phyloP scores from a whole-genome alignment of 2,329 filamentous ascomycete species.

The Curvularia sp. region DNA sequence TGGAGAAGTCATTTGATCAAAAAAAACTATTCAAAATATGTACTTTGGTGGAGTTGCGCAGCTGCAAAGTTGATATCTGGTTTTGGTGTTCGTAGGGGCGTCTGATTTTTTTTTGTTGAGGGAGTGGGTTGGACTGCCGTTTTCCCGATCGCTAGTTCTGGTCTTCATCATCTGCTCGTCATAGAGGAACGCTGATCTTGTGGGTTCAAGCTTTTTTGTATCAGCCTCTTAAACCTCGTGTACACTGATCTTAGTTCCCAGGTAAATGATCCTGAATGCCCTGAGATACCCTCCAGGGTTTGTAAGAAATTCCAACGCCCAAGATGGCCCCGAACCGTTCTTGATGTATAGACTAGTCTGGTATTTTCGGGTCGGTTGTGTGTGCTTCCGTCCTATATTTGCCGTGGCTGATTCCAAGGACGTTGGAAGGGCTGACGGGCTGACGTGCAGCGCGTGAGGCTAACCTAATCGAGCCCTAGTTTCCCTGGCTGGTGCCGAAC shows the following conservation, averaged over 20 bases:
- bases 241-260: too few relatives aligned
- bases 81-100: background rate
- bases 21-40: background rate
- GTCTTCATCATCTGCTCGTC: background rate
- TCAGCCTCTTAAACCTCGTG: background rate
- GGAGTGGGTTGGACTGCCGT: background rate
- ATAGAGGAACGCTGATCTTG: background rate
- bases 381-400: background rate
- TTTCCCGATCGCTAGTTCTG: constrained; percentile 2
- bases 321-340: too few relatives aligned
- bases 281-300: background rate
- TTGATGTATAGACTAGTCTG: background rate
- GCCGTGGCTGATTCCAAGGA: constrained; percentile 2
- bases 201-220: background rate
- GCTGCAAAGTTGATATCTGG: background rate
- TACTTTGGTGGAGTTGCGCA: background rate
- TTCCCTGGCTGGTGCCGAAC: background rate
- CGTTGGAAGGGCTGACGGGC: background rate
- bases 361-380: background rate
- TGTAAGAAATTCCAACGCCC: background rate
- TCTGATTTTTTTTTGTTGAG: background rate
- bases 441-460: background rate
- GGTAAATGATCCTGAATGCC: too few relatives aligned
- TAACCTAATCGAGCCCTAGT: background rate
- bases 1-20: background rate